These are phyloP conservation scores for Ensete glaucum DNA, from an alignment of 176 grass and related monocot species.

Conservation along the genomic window DNA sequence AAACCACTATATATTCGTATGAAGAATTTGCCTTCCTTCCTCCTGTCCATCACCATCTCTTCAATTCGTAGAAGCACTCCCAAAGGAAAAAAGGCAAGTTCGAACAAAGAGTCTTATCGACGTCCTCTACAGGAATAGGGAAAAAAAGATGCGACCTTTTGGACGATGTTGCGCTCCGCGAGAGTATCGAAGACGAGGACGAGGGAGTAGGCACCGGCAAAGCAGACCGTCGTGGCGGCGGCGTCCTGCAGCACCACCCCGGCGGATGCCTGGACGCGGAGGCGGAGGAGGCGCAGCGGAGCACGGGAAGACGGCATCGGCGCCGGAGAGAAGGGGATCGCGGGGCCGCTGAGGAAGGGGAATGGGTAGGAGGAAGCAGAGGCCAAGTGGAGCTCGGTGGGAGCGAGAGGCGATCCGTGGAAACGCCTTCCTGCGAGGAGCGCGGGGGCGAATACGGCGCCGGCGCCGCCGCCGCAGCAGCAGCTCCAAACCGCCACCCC, in stretches of 20 bases:
- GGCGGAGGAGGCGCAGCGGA: background rate
- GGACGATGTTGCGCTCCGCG: slow-evolving; percentile 44
- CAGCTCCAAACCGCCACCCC: background rate
- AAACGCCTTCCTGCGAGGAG: background rate
- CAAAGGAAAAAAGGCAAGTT: too few relatives aligned
- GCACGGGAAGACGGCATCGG: background rate
- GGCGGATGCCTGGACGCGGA: background rate
- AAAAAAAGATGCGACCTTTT: slow-evolving; percentile 41
- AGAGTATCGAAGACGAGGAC: slow-evolving; percentile 60
- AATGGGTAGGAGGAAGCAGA: background rate
- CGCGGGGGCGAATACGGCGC: background rate
- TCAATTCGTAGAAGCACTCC: too few relatives aligned
- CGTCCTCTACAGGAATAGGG: background rate
- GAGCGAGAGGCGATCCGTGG: background rate
- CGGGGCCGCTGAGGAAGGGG: background rate
- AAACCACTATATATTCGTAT: too few relatives aligned
- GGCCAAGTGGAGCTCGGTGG: background rate
- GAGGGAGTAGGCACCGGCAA: slow-evolving; percentile 59
- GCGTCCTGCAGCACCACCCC: slow-evolving; percentile 45
- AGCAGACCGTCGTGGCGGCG: slow-evolving; percentile 32
- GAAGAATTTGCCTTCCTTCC: too few relatives aligned
- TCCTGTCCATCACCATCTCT: too few relatives aligned
- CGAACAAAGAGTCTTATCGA: too few relatives aligned
- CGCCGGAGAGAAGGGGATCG: background rate
- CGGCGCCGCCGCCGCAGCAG: background rate